A percentile compares a stretch with the other conserved stretches of the same genome.
Conservation (phyloP, 2,329 filamentous ascomycete genomes). For the Colletotrichum orchidophilum region DNA sequence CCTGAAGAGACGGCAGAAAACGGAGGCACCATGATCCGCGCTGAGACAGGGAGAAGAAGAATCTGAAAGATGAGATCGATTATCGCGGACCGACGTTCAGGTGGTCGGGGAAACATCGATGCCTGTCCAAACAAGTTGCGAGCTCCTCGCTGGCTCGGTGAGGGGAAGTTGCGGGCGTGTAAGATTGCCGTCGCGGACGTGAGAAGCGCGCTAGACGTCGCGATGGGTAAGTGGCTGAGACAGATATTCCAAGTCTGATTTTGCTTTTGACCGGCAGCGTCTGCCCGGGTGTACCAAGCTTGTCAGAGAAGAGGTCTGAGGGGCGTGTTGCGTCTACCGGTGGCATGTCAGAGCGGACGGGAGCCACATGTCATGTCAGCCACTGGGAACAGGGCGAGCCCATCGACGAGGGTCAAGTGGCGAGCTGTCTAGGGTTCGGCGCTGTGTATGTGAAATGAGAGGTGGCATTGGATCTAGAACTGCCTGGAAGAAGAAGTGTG, state of each 20-base stretch:
- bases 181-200: not conserved
- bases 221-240: not conserved
- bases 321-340: not conserved
- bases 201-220: not conserved
- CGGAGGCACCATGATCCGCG: constrained; percentile 11
- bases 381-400: not conserved
- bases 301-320: constrained; percentile 28
- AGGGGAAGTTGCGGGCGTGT: not conserved
- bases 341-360: constrained; percentile 5
- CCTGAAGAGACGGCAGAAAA: not conserved
- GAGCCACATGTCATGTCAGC: constrained; percentile 10
- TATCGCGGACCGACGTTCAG: not conserved
- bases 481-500: not conserved
- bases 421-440: not conserved
- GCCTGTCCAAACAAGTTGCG: not conserved
- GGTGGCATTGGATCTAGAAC: not conserved
- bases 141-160: not conserved
- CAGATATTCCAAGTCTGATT: constrained; percentile 12
- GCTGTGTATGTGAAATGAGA: not conserved
- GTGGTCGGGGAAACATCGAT: constrained; percentile 7
- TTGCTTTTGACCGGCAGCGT: not conserved
- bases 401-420: not conserved
- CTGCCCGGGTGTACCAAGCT: constrained; percentile 22
- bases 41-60: not conserved
- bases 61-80: not conserved